Evolutionary conservation across 495 filamentous ascomycete genomes (phyloP).

Genomic region (Penicillium dipodomyicola): DNA sequence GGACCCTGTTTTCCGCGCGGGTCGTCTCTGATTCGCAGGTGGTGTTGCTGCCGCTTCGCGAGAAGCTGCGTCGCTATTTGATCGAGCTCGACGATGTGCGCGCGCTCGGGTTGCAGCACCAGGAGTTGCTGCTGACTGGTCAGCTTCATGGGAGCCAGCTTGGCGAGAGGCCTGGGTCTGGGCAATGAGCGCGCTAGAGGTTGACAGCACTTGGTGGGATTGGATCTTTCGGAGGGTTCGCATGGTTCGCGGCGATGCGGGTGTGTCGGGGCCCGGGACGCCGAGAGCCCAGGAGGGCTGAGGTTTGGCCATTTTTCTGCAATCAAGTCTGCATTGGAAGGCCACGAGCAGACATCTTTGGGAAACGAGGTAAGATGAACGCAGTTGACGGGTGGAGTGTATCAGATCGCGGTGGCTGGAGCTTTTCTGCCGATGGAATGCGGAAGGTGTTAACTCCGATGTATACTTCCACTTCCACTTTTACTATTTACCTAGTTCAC

Average conservation of each 20-base stretch:
- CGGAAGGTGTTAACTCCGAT: constrained; percentile 4
- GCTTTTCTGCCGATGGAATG: constrained; percentile 19
- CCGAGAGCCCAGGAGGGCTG: constrained; percentile 31
- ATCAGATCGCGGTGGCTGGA: constrained; percentile 26
- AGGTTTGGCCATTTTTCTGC: constrained; percentile 22
- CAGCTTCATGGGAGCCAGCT: constrained; percentile 20
- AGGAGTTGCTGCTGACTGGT: constrained; percentile 24
- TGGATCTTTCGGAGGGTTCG: constrained; percentile 53
- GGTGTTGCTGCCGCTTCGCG: constrained; percentile 40
- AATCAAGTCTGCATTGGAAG: constrained; percentile 14
- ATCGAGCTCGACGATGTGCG: constrained; percentile 57
- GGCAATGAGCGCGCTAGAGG: constrained; percentile 29
- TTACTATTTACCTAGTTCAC: not conserved
- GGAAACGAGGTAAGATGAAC: not conserved
- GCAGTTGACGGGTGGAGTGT: constrained; percentile 9
- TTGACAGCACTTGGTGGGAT: constrained; percentile 50
- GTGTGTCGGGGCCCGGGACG: constrained; percentile 31
- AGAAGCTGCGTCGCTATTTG: constrained; percentile 67
- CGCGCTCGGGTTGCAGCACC: constrained; percentile 26
- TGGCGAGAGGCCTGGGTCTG: constrained; percentile 42
- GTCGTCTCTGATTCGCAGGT: constrained; percentile 41
- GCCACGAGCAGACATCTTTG: constrained; percentile 1
- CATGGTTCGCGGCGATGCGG: constrained; percentile 48
- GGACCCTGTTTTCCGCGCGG: constrained; percentile 53
- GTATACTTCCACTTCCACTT: not conserved